These are phyloP conservation scores for Kalmusia sp. DNA, from an alignment of 2,329 filamentous ascomycete species.

Conservation along the genomic window DNA sequence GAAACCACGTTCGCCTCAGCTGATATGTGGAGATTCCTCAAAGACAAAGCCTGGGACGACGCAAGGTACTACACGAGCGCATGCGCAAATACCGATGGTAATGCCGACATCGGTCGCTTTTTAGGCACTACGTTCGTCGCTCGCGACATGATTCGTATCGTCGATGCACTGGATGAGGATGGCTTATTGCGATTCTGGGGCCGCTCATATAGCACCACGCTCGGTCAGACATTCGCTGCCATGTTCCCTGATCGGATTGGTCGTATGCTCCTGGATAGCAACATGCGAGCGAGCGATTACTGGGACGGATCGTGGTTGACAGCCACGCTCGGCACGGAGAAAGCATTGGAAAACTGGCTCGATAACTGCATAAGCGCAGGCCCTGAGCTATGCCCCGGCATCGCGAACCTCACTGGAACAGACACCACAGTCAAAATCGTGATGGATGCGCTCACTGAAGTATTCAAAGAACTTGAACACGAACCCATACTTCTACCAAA, in stretches of 20 bases:
- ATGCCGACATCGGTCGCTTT: slow-evolving; percentile 20
- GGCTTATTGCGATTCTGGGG: slow-evolving; percentile 36
- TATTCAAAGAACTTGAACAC: slow-evolving; percentile 18
- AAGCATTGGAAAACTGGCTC: slow-evolving; percentile 17
- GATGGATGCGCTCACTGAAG: slow-evolving; percentile 11
- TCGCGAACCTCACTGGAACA: slow-evolving; percentile 19
- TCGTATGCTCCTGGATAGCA: slow-evolving; percentile 48
- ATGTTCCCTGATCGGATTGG: slow-evolving; percentile 43
- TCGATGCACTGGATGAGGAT: slow-evolving; percentile 25
- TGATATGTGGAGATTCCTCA: slow-evolving; percentile 13
- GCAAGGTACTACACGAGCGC: slow-evolving; percentile 12
- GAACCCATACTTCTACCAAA: slow-evolving; percentile 19
- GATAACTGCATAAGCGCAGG: slow-evolving; percentile 20
- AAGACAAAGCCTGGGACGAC: slow-evolving; percentile 18
- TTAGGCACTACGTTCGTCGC: slow-evolving; percentile 21
- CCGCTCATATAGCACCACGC: slow-evolving; percentile 55
- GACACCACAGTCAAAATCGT: slow-evolving; percentile 17
- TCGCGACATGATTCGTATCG: slow-evolving; percentile 25
- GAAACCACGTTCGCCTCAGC: slow-evolving; percentile 13
- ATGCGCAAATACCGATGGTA: slow-evolving; percentile 18
- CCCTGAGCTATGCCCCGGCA: slow-evolving; percentile 1
- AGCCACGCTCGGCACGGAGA: slow-evolving; percentile 17
- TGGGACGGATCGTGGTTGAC: slow-evolving; percentile 18
- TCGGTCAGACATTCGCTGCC: slow-evolving; percentile 55
- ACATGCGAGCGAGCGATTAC: slow-evolving; percentile 20